These are phyloP conservation scores for Phialophora verrucosa DNA, from an alignment of 2,329 filamentous ascomycete species.

Conservation along the genomic window DNA sequence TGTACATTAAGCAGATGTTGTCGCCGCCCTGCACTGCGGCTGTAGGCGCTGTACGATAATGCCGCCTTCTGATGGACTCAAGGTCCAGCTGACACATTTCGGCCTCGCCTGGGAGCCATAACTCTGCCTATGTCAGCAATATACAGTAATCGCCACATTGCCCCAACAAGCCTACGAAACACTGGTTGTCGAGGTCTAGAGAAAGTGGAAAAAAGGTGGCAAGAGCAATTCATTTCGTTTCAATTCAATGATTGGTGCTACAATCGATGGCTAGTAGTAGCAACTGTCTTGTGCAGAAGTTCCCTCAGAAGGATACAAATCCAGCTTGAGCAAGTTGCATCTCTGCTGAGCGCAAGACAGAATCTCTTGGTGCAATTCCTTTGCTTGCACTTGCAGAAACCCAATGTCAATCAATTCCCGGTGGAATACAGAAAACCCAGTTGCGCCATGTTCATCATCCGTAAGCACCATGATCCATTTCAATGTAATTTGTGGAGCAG, in stretches of 20 bases:
- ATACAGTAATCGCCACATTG: neutral
- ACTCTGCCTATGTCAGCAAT: neutral
- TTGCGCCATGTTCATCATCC: conserved; percentile 33
- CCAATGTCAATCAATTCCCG: conserved; percentile 21
- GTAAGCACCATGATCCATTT: conserved; percentile 34
- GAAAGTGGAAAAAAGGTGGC: neutral
- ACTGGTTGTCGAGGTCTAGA: neutral
- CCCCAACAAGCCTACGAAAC: neutral
- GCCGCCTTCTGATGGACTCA: neutral
- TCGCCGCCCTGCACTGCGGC: neutral
- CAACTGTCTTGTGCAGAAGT: conserved; percentile 21
- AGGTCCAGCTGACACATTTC: neutral
- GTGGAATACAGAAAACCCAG: conserved; percentile 25
- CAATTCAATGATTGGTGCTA: conserved; percentile 19
- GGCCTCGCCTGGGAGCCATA: neutral
- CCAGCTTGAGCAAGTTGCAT: conserved; percentile 19
- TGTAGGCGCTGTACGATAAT: neutral
- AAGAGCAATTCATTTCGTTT: conserved; percentile 9
- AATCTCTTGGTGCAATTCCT: conserved; percentile 7
- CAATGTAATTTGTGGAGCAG: conserved; percentile 17
- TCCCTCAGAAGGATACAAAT: conserved; percentile 17
- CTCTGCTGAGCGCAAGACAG: conserved; percentile 26
- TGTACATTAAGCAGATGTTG: neutral
- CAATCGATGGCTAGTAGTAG: conserved; percentile 20
- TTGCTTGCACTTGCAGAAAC: neutral